Base-by-base conservation (phyloP, 2,329 filamentous ascomycete genomes). In the Aspergillus sp. region DNA sequence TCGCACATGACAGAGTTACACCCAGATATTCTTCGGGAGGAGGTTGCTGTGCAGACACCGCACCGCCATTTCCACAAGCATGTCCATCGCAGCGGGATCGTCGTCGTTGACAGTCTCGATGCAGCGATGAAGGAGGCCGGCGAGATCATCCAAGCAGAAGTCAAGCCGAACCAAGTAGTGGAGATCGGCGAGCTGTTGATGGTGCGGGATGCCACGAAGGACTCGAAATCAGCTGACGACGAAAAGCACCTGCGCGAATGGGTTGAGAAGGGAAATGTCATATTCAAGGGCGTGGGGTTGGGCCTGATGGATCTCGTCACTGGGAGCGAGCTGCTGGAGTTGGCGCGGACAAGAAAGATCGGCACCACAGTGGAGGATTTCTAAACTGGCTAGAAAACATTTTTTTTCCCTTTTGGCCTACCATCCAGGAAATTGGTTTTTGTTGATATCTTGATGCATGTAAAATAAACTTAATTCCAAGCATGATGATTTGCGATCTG, bases 131-230 rank as follows among this genome's bases (percentile, higher is more conserved):
- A 87, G 65, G 91, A 96, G 70, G 89, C 93, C 0, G 93, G 93
- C 0, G 93, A 98, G 77, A 80, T 98, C 48, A 88, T 96, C 9
- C 85, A 91, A 63, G 90, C 91, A 0, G 87, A 86, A 0, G 78
- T 97, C 27, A 80, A 81, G 20, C 86, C 90, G 0, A 82, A 86
- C 46, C 88, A 96, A 65, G 82, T 97, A 3, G 90, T 96, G 0
- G 93, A 97, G 73, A 78, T 97, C 1, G 93, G 93, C 3, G 93
- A 97, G 70, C 78, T 97, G 48, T 75, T 88, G 59, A 87, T 87
- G 83, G 74, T 87, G 65, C 83, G 82, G 68, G 73, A 81, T 47
- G 82, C 84, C 53, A 62, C 68, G 4, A 68, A 74, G 62, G 63
- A 69, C 61, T 71, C 42, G 3, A 52, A 33, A 12, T 24, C 17